A percentile compares a stretch with the other conserved stretches of the same genome.
These are phyloP conservation scores for Globisporangium takayamanum DNA, from an alignment of 352 stramenopile species.

Conservation along the genomic window DNA sequence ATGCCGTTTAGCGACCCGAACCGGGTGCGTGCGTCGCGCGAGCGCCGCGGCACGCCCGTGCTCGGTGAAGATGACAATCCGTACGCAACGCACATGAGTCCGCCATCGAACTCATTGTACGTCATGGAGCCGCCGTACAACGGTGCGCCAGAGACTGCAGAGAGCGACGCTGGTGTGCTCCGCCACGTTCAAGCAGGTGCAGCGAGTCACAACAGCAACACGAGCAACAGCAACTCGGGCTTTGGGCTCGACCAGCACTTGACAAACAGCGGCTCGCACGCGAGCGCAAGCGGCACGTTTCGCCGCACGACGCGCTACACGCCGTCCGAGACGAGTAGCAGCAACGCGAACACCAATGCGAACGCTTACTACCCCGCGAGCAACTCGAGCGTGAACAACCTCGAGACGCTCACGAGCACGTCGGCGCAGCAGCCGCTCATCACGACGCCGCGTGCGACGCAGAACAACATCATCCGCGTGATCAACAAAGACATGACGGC, in stretches of 20 bases:
- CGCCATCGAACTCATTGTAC: conserved; percentile 44
- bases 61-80: conserved; percentile 52
- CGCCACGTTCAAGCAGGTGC: conserved; percentile 4
- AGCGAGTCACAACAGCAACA: neutral
- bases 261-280: conserved; percentile 14
- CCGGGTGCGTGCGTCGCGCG: conserved; percentile 21
- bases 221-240: neutral
- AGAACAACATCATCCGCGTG: conserved; percentile 81
- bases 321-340: conserved; percentile 11
- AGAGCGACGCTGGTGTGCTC: conserved; percentile 6
- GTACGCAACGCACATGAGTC: conserved; percentile 51
- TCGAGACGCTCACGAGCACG: conserved; percentile 29
- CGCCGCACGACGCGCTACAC: conserved; percentile 19
- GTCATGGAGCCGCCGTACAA: conserved; percentile 59
- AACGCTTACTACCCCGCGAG: conserved; percentile 26
- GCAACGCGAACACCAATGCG: conserved; percentile 10
- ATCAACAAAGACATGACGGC: conserved; percentile 89
- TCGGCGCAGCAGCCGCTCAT: conserved; percentile 63
- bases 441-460: conserved; percentile 40
- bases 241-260: conserved; percentile 16
- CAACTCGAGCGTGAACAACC: conserved; percentile 13
- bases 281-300: conserved; percentile 2
- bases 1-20: conserved; percentile 11
- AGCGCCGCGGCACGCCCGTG: conserved; percentile 59
- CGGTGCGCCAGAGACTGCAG: conserved; percentile 17